These are phyloP conservation scores for Dendrothele bispora DNA, from an alignment of 768 basidiomycete genomes.

Conservation along the genomic window DNA sequence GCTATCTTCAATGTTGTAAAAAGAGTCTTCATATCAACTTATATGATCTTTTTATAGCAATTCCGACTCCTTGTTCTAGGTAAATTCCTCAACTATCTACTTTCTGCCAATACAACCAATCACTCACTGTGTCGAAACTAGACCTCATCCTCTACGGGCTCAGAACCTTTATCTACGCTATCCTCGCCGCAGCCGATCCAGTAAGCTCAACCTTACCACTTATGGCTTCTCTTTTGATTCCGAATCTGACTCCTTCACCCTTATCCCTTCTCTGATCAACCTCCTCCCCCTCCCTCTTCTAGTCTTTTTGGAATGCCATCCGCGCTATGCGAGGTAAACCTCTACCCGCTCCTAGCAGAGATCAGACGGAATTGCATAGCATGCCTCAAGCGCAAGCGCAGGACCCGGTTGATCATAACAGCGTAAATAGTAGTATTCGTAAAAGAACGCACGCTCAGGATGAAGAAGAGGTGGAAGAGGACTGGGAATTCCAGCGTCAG, in stretches of 20 bases:
- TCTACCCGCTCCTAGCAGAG: background rate
- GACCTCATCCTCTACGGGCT: slow-evolving; percentile 17
- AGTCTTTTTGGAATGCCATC: slow-evolving; percentile 6
- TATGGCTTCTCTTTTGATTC: too few species aligned
- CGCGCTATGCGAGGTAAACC: background rate
- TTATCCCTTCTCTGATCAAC: background rate
- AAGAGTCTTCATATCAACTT: background rate
- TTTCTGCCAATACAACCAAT: background rate
- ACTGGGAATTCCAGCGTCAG: background rate
- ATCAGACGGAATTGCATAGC: background rate
- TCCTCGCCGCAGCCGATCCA: slow-evolving; percentile 16
- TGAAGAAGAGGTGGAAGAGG: background rate
- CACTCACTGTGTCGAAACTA: slow-evolving; percentile 1
- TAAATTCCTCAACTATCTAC: background rate
- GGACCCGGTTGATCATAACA: background rate
- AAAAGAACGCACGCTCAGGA: too few species aligned
- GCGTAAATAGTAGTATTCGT: too few species aligned
- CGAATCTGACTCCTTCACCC: background rate
- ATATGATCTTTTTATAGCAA: slow-evolving; percentile 8
- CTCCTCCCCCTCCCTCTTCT: slow-evolving; percentile 1
- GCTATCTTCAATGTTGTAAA: background rate
- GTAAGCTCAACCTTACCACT: too few species aligned
- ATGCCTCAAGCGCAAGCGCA: background rate
- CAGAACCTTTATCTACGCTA: slow-evolving; percentile 14
- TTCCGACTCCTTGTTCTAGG: slow-evolving; percentile 18